Conservation (phyloP, 2,329 filamentous ascomycete genomes). For the Ramichloridium luteum region DNA sequence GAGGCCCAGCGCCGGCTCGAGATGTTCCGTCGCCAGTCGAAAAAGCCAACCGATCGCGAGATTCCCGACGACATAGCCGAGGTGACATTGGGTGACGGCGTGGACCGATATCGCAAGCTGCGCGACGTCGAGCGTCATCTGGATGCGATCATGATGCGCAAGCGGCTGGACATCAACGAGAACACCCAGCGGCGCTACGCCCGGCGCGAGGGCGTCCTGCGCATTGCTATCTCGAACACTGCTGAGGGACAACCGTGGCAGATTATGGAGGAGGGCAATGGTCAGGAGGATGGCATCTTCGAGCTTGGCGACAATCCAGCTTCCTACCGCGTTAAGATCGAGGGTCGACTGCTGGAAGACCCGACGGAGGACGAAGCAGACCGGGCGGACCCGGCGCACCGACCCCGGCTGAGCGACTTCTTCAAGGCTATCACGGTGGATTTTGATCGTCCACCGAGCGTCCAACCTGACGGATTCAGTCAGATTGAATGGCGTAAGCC, state of each 20-base stretch:
- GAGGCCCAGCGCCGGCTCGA: constrained; percentile 35
- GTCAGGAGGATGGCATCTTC: constrained; percentile 55
- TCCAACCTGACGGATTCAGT: constrained; percentile 51
- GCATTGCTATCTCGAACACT: constrained; percentile 91
- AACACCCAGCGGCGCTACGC: constrained; percentile 51
- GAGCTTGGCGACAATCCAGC: constrained; percentile 73
- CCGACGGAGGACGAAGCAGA: constrained; percentile 40
- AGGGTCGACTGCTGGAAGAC: constrained; percentile 63
- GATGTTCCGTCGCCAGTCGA: constrained; percentile 61
- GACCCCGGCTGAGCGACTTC: constrained; percentile 59
- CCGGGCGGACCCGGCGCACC: constrained; percentile 35
- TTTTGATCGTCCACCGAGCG: constrained; percentile 45
- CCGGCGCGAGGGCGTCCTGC: constrained; percentile 57
- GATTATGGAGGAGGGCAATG: constrained; percentile 34
- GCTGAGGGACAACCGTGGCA: constrained; percentile 94
- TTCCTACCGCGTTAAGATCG: constrained; percentile 81
- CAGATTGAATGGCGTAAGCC: constrained; percentile 82
- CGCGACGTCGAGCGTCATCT: constrained; percentile 77
- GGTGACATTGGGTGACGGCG: constrained; percentile 68
- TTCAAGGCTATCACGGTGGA: constrained; percentile 66
- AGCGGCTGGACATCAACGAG: constrained; percentile 82
- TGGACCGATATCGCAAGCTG: constrained; percentile 68
- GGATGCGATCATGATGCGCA: constrained; percentile 88
- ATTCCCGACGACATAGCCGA: constrained; percentile 76
- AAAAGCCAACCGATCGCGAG: constrained; percentile 88